Evolutionary conservation across 805 yeast species (phyloP), one percentile per base, ranked within the genome.

Genomic region (Kodamaea leandrae): DNA sequence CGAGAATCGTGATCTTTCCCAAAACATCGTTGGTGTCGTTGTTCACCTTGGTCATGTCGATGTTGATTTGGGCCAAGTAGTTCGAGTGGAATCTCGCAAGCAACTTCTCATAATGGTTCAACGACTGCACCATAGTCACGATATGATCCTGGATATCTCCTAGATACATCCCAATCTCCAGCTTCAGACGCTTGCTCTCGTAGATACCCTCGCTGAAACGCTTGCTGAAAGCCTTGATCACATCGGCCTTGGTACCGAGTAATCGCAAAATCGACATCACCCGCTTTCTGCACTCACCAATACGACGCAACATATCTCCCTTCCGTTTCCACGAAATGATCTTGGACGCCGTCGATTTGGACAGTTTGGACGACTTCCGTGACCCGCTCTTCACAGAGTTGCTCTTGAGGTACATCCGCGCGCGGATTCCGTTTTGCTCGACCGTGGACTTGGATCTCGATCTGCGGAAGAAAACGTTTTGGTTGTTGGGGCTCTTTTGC

Each of bases 131-230:
- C 99, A 93, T 93, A 1, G 99, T 93, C 17, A 93, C 87, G 25
- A 93, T 82, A 66, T 93, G 99, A 65, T 93, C 99, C 64, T 93
- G 99, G 52, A 93, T 93, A 68, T 93, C 99, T 13, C 97, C 96
- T 44, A 93, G 65, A 60, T 91, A 93, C 83, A 93, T 82, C 3
- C 93, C 95, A 53, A 93, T 91, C 55, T 91, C 98, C 41, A 49
- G 55, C 36, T 57, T 54, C 33, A 26, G 39, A 12, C 37, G 26
- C 24, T 32, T 30, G 21, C 17, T 17, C 19, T 47, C 51, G 30
- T 44, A 33, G 18, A 46, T 39, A 2, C 49, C 87, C 51, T 89
- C 96, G 49, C 81, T 83, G 58, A 93, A 88, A 45, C 97, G 70
- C 58, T 93, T 93, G 36, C 96, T 83, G 57, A 93, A 89, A 0